Base-by-base conservation (phyloP, 768 basidiomycete species). In the Cytidiella melzeri region DNA sequence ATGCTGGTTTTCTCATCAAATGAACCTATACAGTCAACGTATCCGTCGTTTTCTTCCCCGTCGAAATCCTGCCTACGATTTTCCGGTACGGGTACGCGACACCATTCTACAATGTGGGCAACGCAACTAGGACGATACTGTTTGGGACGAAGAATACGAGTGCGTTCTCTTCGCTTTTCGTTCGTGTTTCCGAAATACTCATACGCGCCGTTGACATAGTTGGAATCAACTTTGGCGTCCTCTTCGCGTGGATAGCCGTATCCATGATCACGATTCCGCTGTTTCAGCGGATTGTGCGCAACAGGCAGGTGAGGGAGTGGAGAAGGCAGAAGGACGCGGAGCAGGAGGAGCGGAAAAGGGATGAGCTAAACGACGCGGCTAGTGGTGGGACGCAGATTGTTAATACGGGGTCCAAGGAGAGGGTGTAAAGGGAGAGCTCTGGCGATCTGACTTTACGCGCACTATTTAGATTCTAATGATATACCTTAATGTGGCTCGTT, bases 71-170 rank as follows among this genome's bases (percentile, higher is more conserved):
- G 1, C 83, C 84, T 0, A 55, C 55, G 34, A 52, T 87, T 50
- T 86, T 73, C 64, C 73, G 71, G 42, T 87, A 87, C 51, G 87
- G 84, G 1, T 84, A 80, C 54, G 84, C 77, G 0, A 72, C 71
- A 54, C 87, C 87, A 1, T 87, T 89, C 59, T 87, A 84, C 61
- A 84, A 87, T 56, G 69, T 87, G 24, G 78, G 81, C 12, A 65
- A 69, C 34, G 77, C 82, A 1, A 73, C 79, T 3, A 72, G 87
- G 18, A 69, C 77, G 21, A 69, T 89, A 48, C 61, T 83, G n/a
- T 87, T 89, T 55, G 67, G 74, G 30, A 84, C 83, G 3, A 79
- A 76, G 58, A 81, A 83, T 51, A 65, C 75, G 18, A 60, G 81
- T 83, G 51, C 30, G 78, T 69, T 11, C 34, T 24, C 21, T 34